Evolutionary conservation across 1,284 basidiomycete species (phyloP).

Genomic region (Ustilago lituana): DNA sequence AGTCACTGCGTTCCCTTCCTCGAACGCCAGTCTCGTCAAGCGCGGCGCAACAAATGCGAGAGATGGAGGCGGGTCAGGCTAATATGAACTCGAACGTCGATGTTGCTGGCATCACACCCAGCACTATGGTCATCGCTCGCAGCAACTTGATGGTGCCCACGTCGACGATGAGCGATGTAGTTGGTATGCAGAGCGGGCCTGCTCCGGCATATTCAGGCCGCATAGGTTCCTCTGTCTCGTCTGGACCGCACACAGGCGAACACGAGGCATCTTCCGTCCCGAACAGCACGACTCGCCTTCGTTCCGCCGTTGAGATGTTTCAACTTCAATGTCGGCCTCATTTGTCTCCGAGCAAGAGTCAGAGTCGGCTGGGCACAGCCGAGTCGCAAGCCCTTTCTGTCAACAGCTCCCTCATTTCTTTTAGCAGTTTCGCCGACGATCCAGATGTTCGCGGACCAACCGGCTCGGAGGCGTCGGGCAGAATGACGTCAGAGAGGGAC

Average conservation of each 20-base stretch:
- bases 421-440: constrained; percentile 8
- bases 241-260: constrained; percentile 16
- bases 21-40: constrained; percentile 9
- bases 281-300: neutral
- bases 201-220: constrained; percentile 25
- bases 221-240: constrained; percentile 18
- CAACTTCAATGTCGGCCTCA: neutral
- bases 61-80: constrained; percentile 28
- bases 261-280: no score
- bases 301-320: constrained; percentile 3
- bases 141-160: constrained; percentile 13
- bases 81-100: neutral
- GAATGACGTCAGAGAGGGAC: no score
- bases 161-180: neutral
- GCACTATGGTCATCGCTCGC: constrained; percentile 29
- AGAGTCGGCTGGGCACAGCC: constrained; percentile 1
- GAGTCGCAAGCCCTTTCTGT: constrained; percentile 2
- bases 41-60: constrained; percentile 28
- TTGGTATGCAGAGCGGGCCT: no score
- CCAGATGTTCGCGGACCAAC: neutral
- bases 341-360: neutral
- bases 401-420: constrained; percentile 10
- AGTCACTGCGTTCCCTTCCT: constrained; percentile 14
- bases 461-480: no score
- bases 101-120: constrained; percentile 5